phyloP scores from a whole-genome alignment of 2,329 filamentous ascomycete species.

The Trichophyton simii region DNA sequence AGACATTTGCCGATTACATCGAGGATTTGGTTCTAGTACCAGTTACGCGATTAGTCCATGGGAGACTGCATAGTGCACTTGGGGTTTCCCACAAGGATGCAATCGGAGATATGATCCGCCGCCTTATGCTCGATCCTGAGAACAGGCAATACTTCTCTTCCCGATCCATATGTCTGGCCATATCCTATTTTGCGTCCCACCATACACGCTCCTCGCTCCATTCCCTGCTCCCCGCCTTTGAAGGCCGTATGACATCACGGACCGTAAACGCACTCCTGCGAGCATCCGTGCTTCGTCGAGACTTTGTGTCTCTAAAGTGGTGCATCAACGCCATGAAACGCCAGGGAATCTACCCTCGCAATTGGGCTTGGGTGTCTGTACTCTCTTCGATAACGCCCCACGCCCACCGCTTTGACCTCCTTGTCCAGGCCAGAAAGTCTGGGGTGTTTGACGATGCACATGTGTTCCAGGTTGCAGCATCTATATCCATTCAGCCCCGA shows the following conservation, averaged over 20 bases:
- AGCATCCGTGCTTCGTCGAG: conserved; percentile 25
- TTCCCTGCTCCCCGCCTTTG: conserved; percentile 24
- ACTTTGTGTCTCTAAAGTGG: conserved; percentile 29
- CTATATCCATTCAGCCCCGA: conserved; percentile 22
- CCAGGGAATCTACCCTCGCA: conserved; percentile 27
- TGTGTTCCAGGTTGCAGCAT: conserved; percentile 6
- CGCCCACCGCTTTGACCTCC: not conserved
- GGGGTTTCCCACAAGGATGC: conserved; percentile 7
- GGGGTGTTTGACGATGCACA: not conserved
- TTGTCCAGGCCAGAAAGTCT: not conserved
- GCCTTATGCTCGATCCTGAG: conserved; percentile 23
- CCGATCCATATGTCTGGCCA: conserved; percentile 30
- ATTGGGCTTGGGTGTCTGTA: conserved; percentile 33
- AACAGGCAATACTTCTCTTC: conserved; percentile 25
- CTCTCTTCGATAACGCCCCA: conserved; percentile 15
- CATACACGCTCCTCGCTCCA: conserved; percentile 23
- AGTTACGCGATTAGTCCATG: conserved; percentile 7
- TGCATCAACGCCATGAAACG: conserved; percentile 30
- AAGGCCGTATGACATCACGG: conserved; percentile 27
- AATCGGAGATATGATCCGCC: conserved; percentile 18
- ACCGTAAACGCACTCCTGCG: conserved; percentile 36
- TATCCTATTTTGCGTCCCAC: conserved; percentile 27
- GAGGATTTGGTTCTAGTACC: conserved; percentile 23
- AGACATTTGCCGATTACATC: conserved; percentile 29
- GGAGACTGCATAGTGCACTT: not conserved